These are phyloP conservation scores for Beauveria sp. DNA, from an alignment of 2,329 filamentous ascomycete species.

Conservation along the genomic window DNA sequence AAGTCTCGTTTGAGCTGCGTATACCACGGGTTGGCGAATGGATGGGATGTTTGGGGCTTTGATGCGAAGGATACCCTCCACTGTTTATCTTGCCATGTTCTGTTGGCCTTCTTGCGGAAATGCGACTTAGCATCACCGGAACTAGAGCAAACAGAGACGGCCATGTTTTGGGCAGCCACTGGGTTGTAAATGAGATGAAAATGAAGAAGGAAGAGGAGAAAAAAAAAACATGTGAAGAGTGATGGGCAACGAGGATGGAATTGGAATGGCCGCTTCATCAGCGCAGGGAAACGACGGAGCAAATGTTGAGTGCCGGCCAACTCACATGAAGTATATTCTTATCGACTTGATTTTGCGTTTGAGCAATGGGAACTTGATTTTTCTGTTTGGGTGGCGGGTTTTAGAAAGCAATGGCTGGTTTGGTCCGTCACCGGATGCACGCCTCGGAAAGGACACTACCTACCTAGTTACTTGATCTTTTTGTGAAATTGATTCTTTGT, in stretches of 20 bases:
- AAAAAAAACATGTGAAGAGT: background rate
- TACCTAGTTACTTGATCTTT: conserved; percentile 2
- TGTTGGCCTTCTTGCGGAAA: background rate
- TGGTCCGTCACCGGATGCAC: conserved; percentile 12
- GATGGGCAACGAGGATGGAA: background rate
- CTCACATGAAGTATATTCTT: conserved; percentile 1
- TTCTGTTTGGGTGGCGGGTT: conserved; percentile 12
- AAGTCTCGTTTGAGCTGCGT: background rate
- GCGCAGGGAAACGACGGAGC: background rate
- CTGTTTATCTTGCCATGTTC: conserved; percentile 15
- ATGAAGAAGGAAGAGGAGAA: background rate
- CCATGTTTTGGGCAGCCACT: background rate
- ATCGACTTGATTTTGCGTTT: conserved; percentile 8
- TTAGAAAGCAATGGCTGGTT: conserved; percentile 13
- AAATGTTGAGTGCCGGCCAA: conserved; percentile 4
- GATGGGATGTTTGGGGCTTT: conserved; percentile 14
- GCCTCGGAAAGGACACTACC: conserved; percentile 8
- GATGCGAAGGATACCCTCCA: conserved; percentile 37
- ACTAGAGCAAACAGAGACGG: background rate
- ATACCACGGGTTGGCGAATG: background rate
- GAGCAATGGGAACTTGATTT: conserved; percentile 1
- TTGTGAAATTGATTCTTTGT: conserved; percentile 6
- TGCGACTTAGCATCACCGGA: background rate
- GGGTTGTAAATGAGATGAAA: conserved; percentile 1
- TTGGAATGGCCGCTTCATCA: background rate